Evolutionary conservation across 495 filamentous ascomycete species (phyloP).

Genomic region (Aspergillus egyptiacus): DNA sequence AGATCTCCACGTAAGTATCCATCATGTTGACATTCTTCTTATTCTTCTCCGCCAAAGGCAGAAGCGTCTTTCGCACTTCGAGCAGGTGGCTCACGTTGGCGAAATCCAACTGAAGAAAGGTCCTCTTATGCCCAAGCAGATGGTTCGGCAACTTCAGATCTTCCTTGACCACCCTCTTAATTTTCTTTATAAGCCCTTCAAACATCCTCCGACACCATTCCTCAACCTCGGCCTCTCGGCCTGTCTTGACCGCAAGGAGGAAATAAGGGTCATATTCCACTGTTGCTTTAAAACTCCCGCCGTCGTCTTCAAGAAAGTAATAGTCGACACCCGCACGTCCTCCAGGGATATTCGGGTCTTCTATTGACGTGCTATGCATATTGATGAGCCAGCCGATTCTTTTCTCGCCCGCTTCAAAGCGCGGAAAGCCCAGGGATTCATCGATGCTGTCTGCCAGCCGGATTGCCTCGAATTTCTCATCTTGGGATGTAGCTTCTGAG

Average conservation of each 20-base stretch:
- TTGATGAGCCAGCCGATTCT: constrained; percentile 92
- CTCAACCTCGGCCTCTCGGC: constrained; percentile 86
- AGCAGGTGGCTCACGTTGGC: constrained; percentile 82
- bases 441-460: constrained; percentile 85
- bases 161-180: constrained; percentile 79
- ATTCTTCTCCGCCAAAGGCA: constrained; percentile 94
- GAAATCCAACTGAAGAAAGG: constrained; percentile 79
- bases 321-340: constrained; percentile 90
- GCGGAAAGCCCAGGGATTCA: constrained; percentile 86
- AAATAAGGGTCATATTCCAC: constrained; percentile 97
- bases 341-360: constrained; percentile 74
- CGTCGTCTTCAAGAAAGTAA: constrained; percentile 94
- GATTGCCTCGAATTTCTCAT: constrained; percentile 79
- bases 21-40: constrained; percentile 90
- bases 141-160: constrained; percentile 96
- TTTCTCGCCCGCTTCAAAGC: constrained; percentile 83
- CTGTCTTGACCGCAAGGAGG: constrained; percentile 80
- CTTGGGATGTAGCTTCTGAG: constrained; percentile 77
- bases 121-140: constrained; percentile 81
- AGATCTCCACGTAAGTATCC: constrained; percentile 97
- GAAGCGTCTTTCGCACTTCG: constrained; percentile 70
- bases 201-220: constrained; percentile 87
- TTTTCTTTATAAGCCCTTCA: constrained; percentile 74
- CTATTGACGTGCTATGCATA: constrained; percentile 81
- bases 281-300: constrained; percentile 91